These are phyloP conservation scores for Letharia columbiana DNA, from an alignment of 495 filamentous ascomycete species.

Conservation along the genomic window DNA sequence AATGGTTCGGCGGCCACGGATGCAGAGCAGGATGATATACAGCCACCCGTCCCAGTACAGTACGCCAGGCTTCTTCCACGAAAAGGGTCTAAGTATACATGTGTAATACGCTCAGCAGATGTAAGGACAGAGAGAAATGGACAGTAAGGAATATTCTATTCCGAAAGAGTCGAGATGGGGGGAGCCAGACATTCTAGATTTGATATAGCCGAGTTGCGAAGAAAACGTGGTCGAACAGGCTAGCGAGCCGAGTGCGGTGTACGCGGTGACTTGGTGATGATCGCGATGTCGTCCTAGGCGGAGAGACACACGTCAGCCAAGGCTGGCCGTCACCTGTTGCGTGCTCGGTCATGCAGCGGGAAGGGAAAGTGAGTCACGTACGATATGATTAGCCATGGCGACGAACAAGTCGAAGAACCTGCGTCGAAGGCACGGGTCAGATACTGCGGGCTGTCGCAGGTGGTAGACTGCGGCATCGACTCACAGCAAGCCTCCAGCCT, in stretches of 20 bases:
- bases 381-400: slow-evolving; percentile 84
- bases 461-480: neutral
- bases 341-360: neutral
- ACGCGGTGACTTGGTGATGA: slow-evolving; percentile 25
- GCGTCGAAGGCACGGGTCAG: neutral
- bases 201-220: neutral
- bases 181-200: neutral
- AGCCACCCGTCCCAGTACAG: neutral
- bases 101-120: neutral
- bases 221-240: neutral
- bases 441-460: neutral
- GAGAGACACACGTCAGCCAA: slow-evolving; percentile 18
- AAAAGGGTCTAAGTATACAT: neutral
- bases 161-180: neutral
- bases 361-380: slow-evolving; percentile 27
- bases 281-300: slow-evolving; percentile 27
- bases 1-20: neutral
- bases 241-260: slow-evolving; percentile 24
- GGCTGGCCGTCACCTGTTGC: neutral
- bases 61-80: neutral
- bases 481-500: slow-evolving; percentile 63
- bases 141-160: no score
- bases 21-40: neutral
- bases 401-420: slow-evolving; percentile 87
- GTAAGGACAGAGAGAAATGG: neutral